Evolutionary conservation across 805 yeast species (phyloP).

Genomic region (Hanseniaspora occidentalis): DNA sequence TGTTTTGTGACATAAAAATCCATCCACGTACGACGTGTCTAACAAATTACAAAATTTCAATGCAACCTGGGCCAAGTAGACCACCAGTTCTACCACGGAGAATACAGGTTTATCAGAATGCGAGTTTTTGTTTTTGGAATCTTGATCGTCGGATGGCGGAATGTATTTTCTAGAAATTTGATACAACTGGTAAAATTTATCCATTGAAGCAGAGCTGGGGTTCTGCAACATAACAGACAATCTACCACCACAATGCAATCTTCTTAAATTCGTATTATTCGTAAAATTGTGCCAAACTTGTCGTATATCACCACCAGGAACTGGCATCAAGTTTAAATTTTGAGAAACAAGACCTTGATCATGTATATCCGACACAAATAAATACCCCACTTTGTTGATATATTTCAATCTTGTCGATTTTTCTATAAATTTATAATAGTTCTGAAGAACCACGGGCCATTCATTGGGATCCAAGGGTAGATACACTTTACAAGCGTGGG

Average conservation of each 20-base stretch:
- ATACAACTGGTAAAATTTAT: slow-evolving; percentile 69
- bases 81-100: slow-evolving; percentile 65
- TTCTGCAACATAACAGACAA: slow-evolving; percentile 58
- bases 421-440: slow-evolving; percentile 53
- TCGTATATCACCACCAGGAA: slow-evolving; percentile 46
- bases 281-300: slow-evolving; percentile 45
- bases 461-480: slow-evolving; percentile 24
- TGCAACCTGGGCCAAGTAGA: slow-evolving; percentile 55
- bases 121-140: neutral
- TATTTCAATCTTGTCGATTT: slow-evolving; percentile 36
- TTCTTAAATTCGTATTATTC: slow-evolving; percentile 64
- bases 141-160: slow-evolving; percentile 15
- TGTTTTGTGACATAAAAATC: slow-evolving; percentile 69
- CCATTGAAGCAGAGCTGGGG: slow-evolving; percentile 67
- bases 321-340: slow-evolving; percentile 54
- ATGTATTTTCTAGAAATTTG: slow-evolving; percentile 34
- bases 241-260: slow-evolving; percentile 76
- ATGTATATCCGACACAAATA: slow-evolving; percentile 75
- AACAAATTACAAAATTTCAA: slow-evolving; percentile 67
- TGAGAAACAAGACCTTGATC: slow-evolving; percentile 44
- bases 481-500: slow-evolving; percentile 49
- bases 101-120: slow-evolving; percentile 20
- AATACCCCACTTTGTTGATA: slow-evolving; percentile 40
- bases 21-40: slow-evolving; percentile 64
- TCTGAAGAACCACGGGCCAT: slow-evolving; percentile 34